Conservation (phyloP, 768 basidiomycete genomes). For the Tylopilus felleus region DNA sequence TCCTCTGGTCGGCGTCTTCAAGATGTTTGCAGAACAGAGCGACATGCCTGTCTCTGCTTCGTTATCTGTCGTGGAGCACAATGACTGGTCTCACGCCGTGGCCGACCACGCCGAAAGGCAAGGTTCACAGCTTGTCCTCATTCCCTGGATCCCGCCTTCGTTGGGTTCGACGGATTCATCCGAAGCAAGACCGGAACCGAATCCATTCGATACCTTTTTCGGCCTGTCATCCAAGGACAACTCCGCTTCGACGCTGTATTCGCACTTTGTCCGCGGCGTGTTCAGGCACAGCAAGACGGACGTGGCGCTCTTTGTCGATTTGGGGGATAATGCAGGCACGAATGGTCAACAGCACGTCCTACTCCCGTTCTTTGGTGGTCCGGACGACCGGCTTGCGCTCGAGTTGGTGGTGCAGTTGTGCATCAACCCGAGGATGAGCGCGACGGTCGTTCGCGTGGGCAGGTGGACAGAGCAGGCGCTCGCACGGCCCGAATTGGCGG, state of each 20-base stretch:
- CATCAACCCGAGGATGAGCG: conserved; percentile 54
- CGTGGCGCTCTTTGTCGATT: conserved; percentile 84
- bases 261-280: conserved; percentile 81
- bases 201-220: conserved; percentile 82
- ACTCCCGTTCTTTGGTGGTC: conserved; percentile 90
- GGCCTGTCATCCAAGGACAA: conserved; percentile 47
- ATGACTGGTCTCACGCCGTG: conserved; percentile 69
- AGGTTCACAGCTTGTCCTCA: conserved; percentile 68
- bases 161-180: conserved; percentile 29
- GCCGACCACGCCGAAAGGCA: conserved; percentile 53
- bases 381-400: conserved; percentile 87
- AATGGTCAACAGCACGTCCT: conserved; percentile 58
- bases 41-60: conserved; percentile 61
- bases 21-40: conserved; percentile 74
- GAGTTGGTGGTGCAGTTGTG: conserved; percentile 80
- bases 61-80: conserved; percentile 71
- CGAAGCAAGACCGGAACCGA: conserved; percentile 35
- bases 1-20: conserved; percentile 68
- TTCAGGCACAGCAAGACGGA: conserved; percentile 71
- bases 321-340: conserved; percentile 37
- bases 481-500: conserved; percentile 45
- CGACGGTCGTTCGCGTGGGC: conserved; percentile 66
- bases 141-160: conserved; percentile 74
- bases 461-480: conserved; percentile 38
- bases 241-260: conserved; percentile 57